Percentiles rank a stretch among this genome's conserved stretches.
phyloP scores from a whole-genome alignment of 176 grass and related monocot species.

The Oryza brachyantha region DNA sequence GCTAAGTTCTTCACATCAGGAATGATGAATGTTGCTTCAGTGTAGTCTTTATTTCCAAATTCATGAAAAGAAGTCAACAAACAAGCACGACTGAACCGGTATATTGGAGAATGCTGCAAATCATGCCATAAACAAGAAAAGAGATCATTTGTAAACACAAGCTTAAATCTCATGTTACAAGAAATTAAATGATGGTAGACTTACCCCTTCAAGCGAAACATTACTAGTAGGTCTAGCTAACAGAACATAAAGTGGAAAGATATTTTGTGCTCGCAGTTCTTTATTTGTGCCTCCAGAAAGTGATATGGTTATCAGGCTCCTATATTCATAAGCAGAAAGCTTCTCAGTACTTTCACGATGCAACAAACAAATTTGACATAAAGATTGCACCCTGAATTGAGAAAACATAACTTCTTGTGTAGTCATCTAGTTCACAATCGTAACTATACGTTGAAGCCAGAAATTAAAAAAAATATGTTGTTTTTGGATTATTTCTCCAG shows the following conservation, averaged over 20 bases:
- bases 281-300: constrained; percentile 62
- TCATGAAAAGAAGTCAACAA: constrained; percentile 63
- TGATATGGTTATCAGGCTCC: constrained; percentile 84
- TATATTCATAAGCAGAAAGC: constrained; percentile 43
- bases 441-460: neutral
- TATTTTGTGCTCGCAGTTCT: constrained; percentile 46
- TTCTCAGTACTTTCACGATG: constrained; percentile 11
- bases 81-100: constrained; percentile 60
- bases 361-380: constrained; percentile 14
- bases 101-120: constrained; percentile 63
- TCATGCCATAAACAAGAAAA: constrained; percentile 23
- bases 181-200: constrained; percentile 15
- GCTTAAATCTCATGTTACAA: neutral
- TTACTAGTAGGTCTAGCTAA: constrained; percentile 70
- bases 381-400: constrained; percentile 6
- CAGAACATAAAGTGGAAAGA: constrained; percentile 83
- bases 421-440: constrained; percentile 12
- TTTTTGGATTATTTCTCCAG: neutral
- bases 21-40: constrained; percentile 76
- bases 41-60: constrained; percentile 63
- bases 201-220: constrained; percentile 65
- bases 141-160: constrained; percentile 21
- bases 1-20: constrained; percentile 81
- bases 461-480: constrained; percentile 3
- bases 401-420: neutral